A percentile compares a stretch with the other conserved stretches of the same genome.
Conservation (phyloP, 2,329 filamentous ascomycete genomes). For the Cucurbitaria berberidis region DNA sequence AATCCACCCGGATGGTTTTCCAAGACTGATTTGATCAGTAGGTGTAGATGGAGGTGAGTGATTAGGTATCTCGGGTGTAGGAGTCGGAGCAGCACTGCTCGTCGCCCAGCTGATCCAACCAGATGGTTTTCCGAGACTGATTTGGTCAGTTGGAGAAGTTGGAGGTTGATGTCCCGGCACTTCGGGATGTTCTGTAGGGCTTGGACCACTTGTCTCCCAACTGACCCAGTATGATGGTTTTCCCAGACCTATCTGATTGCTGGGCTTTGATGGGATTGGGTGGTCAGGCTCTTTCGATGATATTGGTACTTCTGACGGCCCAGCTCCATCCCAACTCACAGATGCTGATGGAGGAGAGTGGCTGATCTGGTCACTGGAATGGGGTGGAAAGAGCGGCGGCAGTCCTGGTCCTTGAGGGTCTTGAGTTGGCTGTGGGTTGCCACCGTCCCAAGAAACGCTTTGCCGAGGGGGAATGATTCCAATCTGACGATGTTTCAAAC, state of each 20-base stretch:
- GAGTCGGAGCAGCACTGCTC: slow-evolving; percentile 2
- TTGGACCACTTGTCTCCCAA: too few relatives aligned
- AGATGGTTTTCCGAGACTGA: slow-evolving; percentile 16
- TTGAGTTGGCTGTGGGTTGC: slow-evolving; percentile 15
- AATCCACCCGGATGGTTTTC: slow-evolving; percentile 12
- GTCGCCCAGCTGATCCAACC: slow-evolving; percentile 18
- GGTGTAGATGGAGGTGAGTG: not conserved
- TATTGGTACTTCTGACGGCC: not conserved
- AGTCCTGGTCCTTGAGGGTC: slow-evolving; percentile 10
- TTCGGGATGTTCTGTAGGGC: too few relatives aligned
- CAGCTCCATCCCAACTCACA: slow-evolving; percentile 9
- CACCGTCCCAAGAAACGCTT: slow-evolving; percentile 24
- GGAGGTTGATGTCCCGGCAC: not conserved
- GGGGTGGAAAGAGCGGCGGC: slow-evolving; percentile 11
- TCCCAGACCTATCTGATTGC: not conserved
- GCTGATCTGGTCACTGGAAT: slow-evolving; percentile 14
- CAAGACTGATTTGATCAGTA: slow-evolving; percentile 13
- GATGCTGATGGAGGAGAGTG: slow-evolving; percentile 6
- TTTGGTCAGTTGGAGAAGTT: slow-evolving; percentile 11
- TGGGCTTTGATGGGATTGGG: not conserved
- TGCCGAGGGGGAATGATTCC: slow-evolving; percentile 22
- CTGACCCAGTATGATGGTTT: slow-evolving; percentile 10
- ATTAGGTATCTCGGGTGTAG: not conserved
- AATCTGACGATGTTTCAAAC: slow-evolving; percentile 22
- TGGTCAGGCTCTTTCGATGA: not conserved